phyloP scores from a whole-genome alignment of 768 basidiomycete genomes.

The Tylopilus sp. region DNA sequence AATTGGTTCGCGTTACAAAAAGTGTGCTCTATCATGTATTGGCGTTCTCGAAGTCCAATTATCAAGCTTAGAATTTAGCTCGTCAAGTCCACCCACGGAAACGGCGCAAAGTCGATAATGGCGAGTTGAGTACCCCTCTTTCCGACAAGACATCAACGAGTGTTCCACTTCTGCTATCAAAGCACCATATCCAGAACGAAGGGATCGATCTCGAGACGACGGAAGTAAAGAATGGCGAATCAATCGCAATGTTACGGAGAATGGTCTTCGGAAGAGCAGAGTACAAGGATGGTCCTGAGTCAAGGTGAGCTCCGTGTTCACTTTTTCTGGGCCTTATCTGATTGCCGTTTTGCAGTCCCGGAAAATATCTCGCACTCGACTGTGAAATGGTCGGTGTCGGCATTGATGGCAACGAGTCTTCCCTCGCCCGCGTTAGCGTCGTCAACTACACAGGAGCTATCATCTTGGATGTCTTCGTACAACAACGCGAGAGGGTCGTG shows the following conservation, averaged over 20 bases:
- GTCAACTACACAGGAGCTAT: slow-evolving; percentile 86
- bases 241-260: slow-evolving; percentile 13
- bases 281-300: slow-evolving; percentile 36
- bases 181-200: neutral
- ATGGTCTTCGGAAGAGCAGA: slow-evolving; percentile 52
- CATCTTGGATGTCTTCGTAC: slow-evolving; percentile 81
- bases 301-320: slow-evolving; percentile 39
- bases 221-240: slow-evolving; percentile 43
- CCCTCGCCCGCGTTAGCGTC: slow-evolving; percentile 32
- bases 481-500: slow-evolving; percentile 81
- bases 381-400: slow-evolving; percentile 47
- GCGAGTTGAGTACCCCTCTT: neutral
- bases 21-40: slow-evolving; percentile 29
- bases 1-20: slow-evolving; percentile 58
- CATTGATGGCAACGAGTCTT: slow-evolving; percentile 13
- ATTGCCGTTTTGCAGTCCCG: slow-evolving; percentile 42
- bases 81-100: slow-evolving; percentile 13
- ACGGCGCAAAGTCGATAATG: slow-evolving; percentile 16
- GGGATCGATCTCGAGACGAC: neutral
- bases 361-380: slow-evolving; percentile 81
- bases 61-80: slow-evolving; percentile 1
- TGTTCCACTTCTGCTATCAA: neutral
- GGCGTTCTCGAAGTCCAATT: neutral
- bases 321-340: neutral
- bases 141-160: neutral